Conservation (phyloP, 805 yeast species). For the Saccharomycopsis sp. region DNA sequence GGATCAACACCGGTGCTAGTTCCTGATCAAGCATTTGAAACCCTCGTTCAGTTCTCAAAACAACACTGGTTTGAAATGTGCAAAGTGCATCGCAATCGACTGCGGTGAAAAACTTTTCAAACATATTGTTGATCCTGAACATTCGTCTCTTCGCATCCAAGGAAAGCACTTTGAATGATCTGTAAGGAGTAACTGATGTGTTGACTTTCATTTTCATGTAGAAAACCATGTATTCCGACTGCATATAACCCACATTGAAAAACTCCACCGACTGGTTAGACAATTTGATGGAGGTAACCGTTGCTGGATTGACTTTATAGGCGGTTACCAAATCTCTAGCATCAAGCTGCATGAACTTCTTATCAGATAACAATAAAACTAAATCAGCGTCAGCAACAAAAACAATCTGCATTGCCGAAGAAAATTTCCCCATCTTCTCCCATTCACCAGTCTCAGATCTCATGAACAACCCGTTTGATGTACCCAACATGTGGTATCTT, state of each 20-base stretch:
- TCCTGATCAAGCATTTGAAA: slow-evolving; percentile 17
- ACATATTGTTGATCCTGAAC: slow-evolving; percentile 8
- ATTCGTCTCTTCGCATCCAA: slow-evolving; percentile 12
- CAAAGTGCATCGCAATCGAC: slow-evolving; percentile 15
- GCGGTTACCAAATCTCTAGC: slow-evolving; percentile 7
- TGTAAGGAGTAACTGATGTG: slow-evolving; percentile 12
- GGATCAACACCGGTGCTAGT: slow-evolving; percentile 10
- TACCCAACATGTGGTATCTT: slow-evolving; percentile 10
- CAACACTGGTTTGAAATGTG: slow-evolving; percentile 8
- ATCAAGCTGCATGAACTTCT: slow-evolving; percentile 15
- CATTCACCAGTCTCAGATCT: slow-evolving; percentile 10
- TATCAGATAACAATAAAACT: slow-evolving; percentile 12
- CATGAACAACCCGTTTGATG: slow-evolving; percentile 10
- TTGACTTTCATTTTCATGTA: slow-evolving; percentile 19
- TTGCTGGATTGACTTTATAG: neutral
- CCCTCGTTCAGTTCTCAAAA: slow-evolving; percentile 17
- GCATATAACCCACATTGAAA: slow-evolving; percentile 13
- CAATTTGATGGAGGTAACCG: slow-evolving; percentile 5
- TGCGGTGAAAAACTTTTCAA: slow-evolving; percentile 18
- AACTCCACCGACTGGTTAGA: slow-evolving; percentile 17
- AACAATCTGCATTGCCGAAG: slow-evolving; percentile 9
- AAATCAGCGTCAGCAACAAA: slow-evolving; percentile 13
- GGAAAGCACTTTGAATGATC: slow-evolving; percentile 12
- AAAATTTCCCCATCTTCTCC: slow-evolving; percentile 9
- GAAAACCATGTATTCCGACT: slow-evolving; percentile 8